These are phyloP conservation scores for Fusarium xylarioides DNA, from an alignment of 2,329 filamentous ascomycete species.

Conservation along the genomic window DNA sequence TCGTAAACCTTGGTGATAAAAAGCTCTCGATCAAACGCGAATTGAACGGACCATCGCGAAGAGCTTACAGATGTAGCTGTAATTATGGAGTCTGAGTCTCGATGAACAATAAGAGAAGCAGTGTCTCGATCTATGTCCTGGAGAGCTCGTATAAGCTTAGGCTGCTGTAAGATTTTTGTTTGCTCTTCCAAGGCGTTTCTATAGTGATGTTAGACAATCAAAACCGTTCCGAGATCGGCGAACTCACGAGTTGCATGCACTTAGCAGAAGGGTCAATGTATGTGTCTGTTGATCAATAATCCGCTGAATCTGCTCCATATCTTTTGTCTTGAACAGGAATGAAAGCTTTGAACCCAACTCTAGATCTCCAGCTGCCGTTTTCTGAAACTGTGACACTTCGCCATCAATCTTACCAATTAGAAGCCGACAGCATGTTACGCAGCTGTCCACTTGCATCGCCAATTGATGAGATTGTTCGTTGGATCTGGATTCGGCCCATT, in stretches of 20 bases:
- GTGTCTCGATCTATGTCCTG: neutral
- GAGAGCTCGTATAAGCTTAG: neutral
- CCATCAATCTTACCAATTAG: neutral
- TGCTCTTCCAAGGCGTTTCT: neutral
- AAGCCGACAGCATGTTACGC: neutral
- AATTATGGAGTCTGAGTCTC: neutral
- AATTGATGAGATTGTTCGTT: neutral
- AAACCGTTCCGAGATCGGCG: neutral
- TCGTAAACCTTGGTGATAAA: neutral
- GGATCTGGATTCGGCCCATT: neutral
- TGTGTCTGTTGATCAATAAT: neutral
- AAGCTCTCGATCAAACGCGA: neutral
- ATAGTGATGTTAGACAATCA: accelerated
- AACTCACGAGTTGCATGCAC: neutral
- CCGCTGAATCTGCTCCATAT: neutral
- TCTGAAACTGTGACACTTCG: neutral
- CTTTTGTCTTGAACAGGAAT: neutral
- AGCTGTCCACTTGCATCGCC: neutral
- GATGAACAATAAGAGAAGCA: neutral
- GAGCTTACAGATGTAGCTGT: neutral
- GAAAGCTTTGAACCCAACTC: neutral
- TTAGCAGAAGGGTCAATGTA: neutral
- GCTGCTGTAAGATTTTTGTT: neutral
- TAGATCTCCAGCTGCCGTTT: neutral
- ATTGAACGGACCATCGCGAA: neutral